Conservation (phyloP, 148 eudicot genomes). For the Gaultheria prostrata region DNA sequence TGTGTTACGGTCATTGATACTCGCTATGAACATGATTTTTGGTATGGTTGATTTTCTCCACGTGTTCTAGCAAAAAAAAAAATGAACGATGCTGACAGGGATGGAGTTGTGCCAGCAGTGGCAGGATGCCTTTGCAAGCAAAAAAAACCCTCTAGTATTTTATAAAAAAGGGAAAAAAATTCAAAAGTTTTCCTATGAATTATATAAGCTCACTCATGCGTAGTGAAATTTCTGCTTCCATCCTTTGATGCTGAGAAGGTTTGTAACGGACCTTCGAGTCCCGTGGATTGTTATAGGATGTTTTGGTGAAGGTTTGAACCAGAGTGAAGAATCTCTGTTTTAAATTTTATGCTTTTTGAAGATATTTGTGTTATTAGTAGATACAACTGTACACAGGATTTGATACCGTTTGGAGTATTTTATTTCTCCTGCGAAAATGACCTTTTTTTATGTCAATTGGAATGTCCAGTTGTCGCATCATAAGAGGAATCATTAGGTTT, state of each 20-base stretch:
- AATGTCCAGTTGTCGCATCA: slow-evolving; percentile 15
- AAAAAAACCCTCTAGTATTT: no score
- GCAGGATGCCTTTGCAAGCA: no score
- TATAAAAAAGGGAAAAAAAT: no score
- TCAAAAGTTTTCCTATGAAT: no score
- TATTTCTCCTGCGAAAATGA: background rate
- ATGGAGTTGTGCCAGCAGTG: no score
- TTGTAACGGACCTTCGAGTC: no score
- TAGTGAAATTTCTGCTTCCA: no score
- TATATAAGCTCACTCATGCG: no score
- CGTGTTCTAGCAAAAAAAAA: background rate
- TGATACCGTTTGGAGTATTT: background rate
- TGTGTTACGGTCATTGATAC: background rate
- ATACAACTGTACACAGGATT: background rate
- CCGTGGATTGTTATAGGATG: no score
- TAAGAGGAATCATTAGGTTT: slow-evolving; percentile 8
- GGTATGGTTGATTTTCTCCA: background rate
- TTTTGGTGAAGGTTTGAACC: background rate
- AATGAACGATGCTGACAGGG: background rate
- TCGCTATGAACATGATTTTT: background rate
- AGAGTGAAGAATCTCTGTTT: background rate
- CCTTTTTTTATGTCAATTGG: background rate
- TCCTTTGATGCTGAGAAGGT: no score
- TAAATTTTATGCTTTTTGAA: background rate
- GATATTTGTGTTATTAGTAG: background rate